Evolutionary conservation across 179 eudicot genomes (phyloP).

Genomic region (Spinacia oleracea): DNA sequence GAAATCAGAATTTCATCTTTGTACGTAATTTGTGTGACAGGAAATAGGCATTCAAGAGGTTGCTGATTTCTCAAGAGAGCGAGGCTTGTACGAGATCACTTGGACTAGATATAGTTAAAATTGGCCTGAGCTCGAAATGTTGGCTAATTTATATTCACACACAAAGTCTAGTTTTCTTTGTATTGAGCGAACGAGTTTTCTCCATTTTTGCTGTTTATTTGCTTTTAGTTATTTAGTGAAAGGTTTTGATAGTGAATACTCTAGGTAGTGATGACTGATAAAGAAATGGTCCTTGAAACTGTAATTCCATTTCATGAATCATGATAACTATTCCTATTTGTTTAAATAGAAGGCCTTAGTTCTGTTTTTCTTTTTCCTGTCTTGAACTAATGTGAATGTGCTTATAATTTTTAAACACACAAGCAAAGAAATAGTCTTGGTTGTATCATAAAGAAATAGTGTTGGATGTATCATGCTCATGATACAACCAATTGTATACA

Average conservation of each 20-base stretch:
- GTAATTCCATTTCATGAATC: neutral
- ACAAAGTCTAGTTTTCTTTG: neutral
- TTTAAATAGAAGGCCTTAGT: neutral
- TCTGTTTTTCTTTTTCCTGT: neutral
- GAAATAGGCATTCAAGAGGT: neutral
- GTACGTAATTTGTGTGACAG: neutral
- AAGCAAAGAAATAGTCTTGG: no score
- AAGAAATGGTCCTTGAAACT: neutral
- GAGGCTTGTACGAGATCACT: neutral
- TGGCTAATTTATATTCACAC: neutral
- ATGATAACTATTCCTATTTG: no score
- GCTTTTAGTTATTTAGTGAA: neutral
- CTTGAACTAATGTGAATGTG: neutral
- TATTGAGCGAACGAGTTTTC: neutral
- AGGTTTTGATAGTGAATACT: neutral
- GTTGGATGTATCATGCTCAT: no score
- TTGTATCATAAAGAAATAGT: no score
- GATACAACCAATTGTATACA: no score
- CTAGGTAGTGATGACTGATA: neutral
- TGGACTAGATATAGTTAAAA: neutral
- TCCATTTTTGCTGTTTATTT: neutral
- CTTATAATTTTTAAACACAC: no score
- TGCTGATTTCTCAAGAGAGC: neutral
- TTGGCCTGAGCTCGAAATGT: neutral
- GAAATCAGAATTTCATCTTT: neutral